Evolutionary conservation across 441 rosid genomes (phyloP), one percentile per base, ranked within the genome.

Genomic region (Kokia cookei): DNA sequence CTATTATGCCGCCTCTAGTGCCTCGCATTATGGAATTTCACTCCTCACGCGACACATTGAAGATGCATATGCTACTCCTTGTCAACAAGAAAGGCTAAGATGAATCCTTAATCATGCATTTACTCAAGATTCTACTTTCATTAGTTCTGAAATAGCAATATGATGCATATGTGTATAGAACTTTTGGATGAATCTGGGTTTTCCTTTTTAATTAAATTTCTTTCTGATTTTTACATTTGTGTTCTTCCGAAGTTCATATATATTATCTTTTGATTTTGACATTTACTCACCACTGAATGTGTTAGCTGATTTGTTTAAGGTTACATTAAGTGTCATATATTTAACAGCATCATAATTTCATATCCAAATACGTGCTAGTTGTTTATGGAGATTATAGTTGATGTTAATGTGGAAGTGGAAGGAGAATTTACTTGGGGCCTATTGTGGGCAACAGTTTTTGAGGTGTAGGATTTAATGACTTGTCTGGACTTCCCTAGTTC

Each of bases 1-100:
- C n/a, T 91, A 93, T 80, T 91, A 91, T 57, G 93, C 94, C 75
- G 84, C 97, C 69, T 90, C 97, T 69, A 93, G 98, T 81, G 96
- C 88, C 54, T 90, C 98, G 54, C 94, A 91, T 82, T 89, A 93
- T 84, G 89, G 91, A 73, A 83, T 95, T 77, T 95, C 97, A 50
- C 81, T 88, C 74, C 85, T 93, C 73, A 93, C 99, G 2, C 89
- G 93, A 57, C 85, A 75, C 53, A 81, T 93, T 26, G 98, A 95
- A 76, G 94, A 93, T 74, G 51, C 83, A 22, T 90, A 85, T 79
- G 78, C 63, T 71, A 83, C 90, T 42, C 77, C 70, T 67, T 57
- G 79, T 76, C 85, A 65, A 75, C 85, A 82, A 81, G 88, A 85
- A 81, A 90, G 71, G 69, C 80, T 55, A 22, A 78, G 79, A 76